phyloP scores from a whole-genome alignment of 371 early-diverging fungal species.

The Mucor piriformis region DNA sequence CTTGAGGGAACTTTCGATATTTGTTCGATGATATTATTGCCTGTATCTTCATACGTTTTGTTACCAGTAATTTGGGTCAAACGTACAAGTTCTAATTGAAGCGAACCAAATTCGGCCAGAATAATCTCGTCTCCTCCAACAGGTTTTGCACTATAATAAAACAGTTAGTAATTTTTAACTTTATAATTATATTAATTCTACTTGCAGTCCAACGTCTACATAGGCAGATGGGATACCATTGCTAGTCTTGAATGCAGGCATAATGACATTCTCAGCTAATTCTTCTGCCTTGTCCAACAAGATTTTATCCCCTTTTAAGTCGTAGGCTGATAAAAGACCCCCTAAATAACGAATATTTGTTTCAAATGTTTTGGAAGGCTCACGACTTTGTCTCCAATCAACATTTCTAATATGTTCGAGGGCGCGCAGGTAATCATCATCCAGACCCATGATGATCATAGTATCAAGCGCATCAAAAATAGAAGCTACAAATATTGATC shows the following conservation, averaged over 20 bases:
- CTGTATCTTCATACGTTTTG: constrained; percentile 63
- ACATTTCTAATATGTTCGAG: constrained; percentile 60
- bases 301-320: constrained; percentile 58
- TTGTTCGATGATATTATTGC: constrained; percentile 64
- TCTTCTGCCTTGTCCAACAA: constrained; percentile 53
- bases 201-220: constrained; percentile 58
- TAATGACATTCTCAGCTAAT: constrained; percentile 38
- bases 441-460: constrained; percentile 77
- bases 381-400: constrained; percentile 27
- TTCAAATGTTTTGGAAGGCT: constrained; percentile 66
- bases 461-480: constrained; percentile 89
- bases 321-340: constrained; percentile 67
- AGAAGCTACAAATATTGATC: constrained; percentile 49
- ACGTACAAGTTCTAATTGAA: constrained; percentile 87
- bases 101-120: constrained; percentile 86
- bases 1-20: constrained; percentile 51
- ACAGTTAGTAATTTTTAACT: not conserved
- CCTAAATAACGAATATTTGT: constrained; percentile 80
- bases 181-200: constrained; percentile 15
- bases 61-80: constrained; percentile 79
- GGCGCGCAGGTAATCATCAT: constrained; percentile 72
- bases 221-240: constrained; percentile 78
- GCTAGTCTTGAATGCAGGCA: constrained; percentile 53
- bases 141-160: constrained; percentile 16
- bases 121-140: constrained; percentile 43